Evolutionary conservation across 2,329 filamentous ascomycete species (phyloP).

Genomic region (Diaporthe sp.): DNA sequence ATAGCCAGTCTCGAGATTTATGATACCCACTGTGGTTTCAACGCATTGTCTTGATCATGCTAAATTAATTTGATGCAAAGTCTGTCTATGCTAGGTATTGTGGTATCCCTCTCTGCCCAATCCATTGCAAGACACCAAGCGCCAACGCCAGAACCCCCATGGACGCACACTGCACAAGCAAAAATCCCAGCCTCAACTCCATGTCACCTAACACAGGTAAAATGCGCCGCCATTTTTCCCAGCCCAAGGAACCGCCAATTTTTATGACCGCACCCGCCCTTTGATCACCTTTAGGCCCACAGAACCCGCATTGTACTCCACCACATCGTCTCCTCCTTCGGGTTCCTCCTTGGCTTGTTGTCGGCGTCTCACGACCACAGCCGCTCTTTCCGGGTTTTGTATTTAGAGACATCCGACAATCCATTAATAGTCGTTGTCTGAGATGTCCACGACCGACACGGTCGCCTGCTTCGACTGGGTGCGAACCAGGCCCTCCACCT

Average conservation of each 20-base stretch:
- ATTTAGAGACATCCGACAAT: no score
- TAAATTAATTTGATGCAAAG: conserved; percentile 17
- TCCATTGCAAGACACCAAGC: conserved; percentile 20
- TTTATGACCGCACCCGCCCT: neutral
- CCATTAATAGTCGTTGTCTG: conserved; percentile 20
- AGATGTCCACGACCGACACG: conserved; percentile 23
- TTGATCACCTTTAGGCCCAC: neutral
- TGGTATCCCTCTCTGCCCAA: conserved; percentile 19
- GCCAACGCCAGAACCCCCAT: conserved; percentile 16
- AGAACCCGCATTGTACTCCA: neutral
- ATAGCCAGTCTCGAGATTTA: neutral
- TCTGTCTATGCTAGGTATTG: conserved; percentile 27
- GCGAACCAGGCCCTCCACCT: conserved; percentile 29
- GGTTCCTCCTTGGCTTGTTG: neutral
- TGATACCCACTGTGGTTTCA: neutral
- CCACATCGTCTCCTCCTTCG: neutral
- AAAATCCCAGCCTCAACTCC: neutral
- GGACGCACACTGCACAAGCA: neutral
- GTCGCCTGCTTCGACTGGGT: conserved; percentile 21
- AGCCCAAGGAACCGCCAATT: neutral
- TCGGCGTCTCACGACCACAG: neutral
- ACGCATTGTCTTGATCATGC: neutral
- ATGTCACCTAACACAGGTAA: neutral
- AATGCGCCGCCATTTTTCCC: neutral
- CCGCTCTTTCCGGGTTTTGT: neutral